phyloP scores from a whole-genome alignment of 179 eudicot species.

The Gypsophila paniculata region DNA sequence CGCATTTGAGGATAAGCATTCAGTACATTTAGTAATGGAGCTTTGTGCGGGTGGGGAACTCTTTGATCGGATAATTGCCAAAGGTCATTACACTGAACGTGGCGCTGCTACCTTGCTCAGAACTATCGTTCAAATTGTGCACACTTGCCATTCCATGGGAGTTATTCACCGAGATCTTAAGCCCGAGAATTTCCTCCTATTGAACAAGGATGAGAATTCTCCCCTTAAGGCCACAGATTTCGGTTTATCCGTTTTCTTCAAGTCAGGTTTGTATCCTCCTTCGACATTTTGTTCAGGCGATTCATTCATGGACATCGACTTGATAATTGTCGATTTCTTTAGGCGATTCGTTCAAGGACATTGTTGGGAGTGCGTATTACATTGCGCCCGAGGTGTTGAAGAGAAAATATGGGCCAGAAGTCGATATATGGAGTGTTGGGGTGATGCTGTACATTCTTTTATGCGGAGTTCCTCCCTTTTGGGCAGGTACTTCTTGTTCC shows the following conservation, averaged over 20 bases:
- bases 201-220: constrained; percentile 59
- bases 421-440: constrained; percentile 62
- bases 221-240: constrained; percentile 80
- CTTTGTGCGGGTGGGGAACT: constrained; percentile 77
- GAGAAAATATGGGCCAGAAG: constrained; percentile 58
- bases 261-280: constrained; percentile 38
- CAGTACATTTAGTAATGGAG: constrained; percentile 72
- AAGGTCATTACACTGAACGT: constrained; percentile 64
- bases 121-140: constrained; percentile 67
- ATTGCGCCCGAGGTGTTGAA: constrained; percentile 64
- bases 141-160: constrained; percentile 75
- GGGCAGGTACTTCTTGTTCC: constrained; percentile 42
- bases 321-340: not conserved
- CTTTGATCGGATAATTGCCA: constrained; percentile 64
- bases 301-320: constrained; percentile 39
- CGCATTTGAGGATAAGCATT: constrained; percentile 63
- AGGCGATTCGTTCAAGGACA: constrained; percentile 53
- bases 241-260: constrained; percentile 70
- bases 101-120: constrained; percentile 65
- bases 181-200: constrained; percentile 64
- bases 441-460: constrained; percentile 53
- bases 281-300: too few relatives aligned
- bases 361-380: constrained; percentile 61
- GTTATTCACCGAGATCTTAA: constrained; percentile 75
- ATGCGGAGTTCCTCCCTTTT: constrained; percentile 70